Conservation (phyloP, 768 basidiomycete genomes). For the Naganishia vishniacii region DNA sequence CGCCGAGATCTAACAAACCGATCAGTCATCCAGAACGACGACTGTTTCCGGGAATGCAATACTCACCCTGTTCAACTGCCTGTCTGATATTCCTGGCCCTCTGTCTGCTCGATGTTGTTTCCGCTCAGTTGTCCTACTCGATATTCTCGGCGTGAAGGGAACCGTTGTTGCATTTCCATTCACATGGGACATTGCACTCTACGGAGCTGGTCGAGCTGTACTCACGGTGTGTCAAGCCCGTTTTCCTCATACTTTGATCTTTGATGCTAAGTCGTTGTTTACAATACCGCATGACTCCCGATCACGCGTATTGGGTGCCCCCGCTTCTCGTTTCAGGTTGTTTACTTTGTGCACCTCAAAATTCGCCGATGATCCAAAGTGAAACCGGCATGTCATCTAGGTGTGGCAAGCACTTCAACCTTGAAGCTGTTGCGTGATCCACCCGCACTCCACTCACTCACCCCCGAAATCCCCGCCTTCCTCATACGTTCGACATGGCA, state of each 20-base stretch:
- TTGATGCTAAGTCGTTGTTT: background rate
- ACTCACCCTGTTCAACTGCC: conserved; percentile 3
- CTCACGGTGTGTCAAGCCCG: background rate
- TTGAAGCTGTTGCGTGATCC: too few species aligned
- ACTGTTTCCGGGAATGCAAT: too few species aligned
- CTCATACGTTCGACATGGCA: background rate
- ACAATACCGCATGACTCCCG: too few species aligned
- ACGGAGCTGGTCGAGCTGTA: background rate
- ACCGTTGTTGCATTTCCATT: conserved; percentile 18
- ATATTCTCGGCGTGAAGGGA: conserved; percentile 12
- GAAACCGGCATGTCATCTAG: too few species aligned
- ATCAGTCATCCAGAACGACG: background rate
- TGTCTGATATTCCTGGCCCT: background rate
- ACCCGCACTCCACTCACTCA: too few species aligned
- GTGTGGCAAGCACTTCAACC: too few species aligned
- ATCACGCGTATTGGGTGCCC: background rate
- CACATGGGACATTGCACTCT: background rate
- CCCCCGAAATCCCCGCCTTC: too few species aligned
- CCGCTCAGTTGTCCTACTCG: conserved; percentile 16
- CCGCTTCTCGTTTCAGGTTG: background rate
- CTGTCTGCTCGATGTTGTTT: conserved; percentile 10
- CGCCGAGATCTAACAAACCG: conserved; percentile 32
- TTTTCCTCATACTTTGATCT: background rate
- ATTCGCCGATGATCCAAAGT: too few species aligned
- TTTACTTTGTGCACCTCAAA: conserved; percentile 1